Conservation (phyloP, 495 filamentous ascomycete genomes). For the Xylaria flabelliformis region DNA sequence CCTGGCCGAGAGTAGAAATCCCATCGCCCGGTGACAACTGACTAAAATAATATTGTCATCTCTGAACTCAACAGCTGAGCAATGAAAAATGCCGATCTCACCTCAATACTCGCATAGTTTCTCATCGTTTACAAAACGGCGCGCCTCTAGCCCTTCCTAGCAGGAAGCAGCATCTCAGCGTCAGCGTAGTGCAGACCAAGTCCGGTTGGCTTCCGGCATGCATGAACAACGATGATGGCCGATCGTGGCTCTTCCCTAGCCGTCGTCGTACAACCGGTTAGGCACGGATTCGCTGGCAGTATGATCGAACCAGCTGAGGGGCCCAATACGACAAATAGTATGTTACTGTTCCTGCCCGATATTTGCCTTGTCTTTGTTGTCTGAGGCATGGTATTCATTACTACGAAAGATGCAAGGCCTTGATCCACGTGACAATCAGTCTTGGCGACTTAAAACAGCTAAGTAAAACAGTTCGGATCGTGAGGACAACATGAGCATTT, state of each 20-base stretch:
- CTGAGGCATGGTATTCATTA: not conserved
- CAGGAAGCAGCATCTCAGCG: conserved; percentile 1
- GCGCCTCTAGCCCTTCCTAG: not conserved
- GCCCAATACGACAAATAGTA: conserved; percentile 18
- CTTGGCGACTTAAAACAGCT: not conserved
- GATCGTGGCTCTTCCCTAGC: conserved; percentile 22
- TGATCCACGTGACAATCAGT: conserved; percentile 10
- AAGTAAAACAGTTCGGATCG: not conserved
- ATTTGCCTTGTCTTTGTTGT: conserved; percentile 10
- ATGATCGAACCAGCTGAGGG: conserved; percentile 9
- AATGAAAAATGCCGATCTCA: conserved; percentile 10
- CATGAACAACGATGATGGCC: conserved; percentile 15
- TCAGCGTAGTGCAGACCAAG: not conserved
- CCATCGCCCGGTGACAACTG: not conserved
- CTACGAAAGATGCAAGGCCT: not conserved
- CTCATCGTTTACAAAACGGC: not conserved
- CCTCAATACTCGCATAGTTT: not conserved
- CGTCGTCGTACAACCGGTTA: conserved; percentile 1
- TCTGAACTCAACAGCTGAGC: not conserved
- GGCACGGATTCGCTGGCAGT: conserved; percentile 7
- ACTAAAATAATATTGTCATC: not conserved
- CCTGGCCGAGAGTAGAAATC: conserved; percentile 13
- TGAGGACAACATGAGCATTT: not conserved
- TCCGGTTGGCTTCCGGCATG: conserved; percentile 18
- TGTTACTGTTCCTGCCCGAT: conserved; percentile 23